Percentiles rank a stretch among this genome's conserved stretches.
These are phyloP conservation scores for Yamadazyma sp. DNA, from an alignment of 805 yeast genomes.

Conservation along the genomic window DNA sequence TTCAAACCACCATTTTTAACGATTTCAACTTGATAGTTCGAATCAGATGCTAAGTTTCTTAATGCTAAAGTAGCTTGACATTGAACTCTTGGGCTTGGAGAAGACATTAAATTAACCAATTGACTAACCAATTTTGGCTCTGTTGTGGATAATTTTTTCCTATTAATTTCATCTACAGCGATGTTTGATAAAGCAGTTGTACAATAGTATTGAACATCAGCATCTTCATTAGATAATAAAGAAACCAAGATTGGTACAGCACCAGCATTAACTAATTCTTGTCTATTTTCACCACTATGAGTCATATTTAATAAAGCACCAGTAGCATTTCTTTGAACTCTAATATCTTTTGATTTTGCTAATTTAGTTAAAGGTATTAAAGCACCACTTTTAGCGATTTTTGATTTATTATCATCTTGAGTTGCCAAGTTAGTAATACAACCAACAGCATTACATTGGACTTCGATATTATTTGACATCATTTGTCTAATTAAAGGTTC, in stretches of 20 bases:
- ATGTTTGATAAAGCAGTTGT: slow-evolving; percentile 95
- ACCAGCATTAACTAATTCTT: slow-evolving; percentile 95
- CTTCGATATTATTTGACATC: slow-evolving; percentile 96
- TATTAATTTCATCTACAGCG: slow-evolving; percentile 92
- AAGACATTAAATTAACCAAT: slow-evolving; percentile 87
- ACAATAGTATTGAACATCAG: slow-evolving; percentile 97
- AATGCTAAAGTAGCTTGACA: slow-evolving; percentile 97
- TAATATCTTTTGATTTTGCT: slow-evolving; percentile 89
- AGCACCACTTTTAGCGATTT: slow-evolving; percentile 96
- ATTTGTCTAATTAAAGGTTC: slow-evolving; percentile 95
- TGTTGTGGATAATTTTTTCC: slow-evolving; percentile 83
- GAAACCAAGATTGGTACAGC: slow-evolving; percentile 96
- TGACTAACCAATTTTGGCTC: slow-evolving; percentile 90
- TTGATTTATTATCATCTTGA: slow-evolving; percentile 93
- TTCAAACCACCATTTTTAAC: slow-evolving; percentile 96
- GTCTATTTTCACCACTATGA: slow-evolving; percentile 93
- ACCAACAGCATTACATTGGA: slow-evolving; percentile 98
- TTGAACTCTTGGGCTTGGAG: slow-evolving; percentile 90
- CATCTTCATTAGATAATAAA: slow-evolving; percentile 77
- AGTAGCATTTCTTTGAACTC: slow-evolving; percentile 98
- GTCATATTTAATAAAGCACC: slow-evolving; percentile 98
- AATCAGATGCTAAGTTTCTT: slow-evolving; percentile 93
- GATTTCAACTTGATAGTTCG: slow-evolving; percentile 91
- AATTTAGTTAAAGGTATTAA: slow-evolving; percentile 89
- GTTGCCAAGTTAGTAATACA: slow-evolving; percentile 98